Evolutionary conservation across 1,139 yeast species (phyloP).

Genomic region (Yamadazyma oceani): DNA sequence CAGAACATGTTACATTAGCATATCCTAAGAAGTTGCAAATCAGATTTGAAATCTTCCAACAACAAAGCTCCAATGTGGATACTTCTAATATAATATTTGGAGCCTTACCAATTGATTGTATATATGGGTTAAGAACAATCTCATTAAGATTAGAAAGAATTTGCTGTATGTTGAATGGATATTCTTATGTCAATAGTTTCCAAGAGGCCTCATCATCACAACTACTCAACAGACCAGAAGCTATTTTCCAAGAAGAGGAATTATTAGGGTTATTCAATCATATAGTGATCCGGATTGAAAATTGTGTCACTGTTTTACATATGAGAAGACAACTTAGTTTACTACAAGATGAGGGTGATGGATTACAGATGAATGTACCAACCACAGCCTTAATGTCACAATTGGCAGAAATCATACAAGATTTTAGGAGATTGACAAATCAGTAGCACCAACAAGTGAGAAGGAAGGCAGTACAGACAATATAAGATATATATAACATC

Average conservation of each 20-base stretch:
- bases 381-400: constrained; percentile 30
- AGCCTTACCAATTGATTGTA: constrained; percentile 42
- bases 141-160: constrained; percentile 51
- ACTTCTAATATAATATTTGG: constrained; percentile 32
- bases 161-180: constrained; percentile 39
- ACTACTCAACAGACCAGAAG: constrained; percentile 22
- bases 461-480: too few species aligned
- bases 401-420: constrained; percentile 18
- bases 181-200: constrained; percentile 28
- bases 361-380: constrained; percentile 22
- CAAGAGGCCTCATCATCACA: constrained; percentile 27
- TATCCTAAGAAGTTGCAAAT: constrained; percentile 68
- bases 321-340: constrained; percentile 34
- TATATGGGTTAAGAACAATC: constrained; percentile 48
- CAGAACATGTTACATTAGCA: constrained; percentile 78
- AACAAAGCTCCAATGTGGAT: constrained; percentile 18
- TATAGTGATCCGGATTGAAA: constrained; percentile 63
- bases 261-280: constrained; percentile 56
- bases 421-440: constrained; percentile 10
- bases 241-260: constrained; percentile 35
- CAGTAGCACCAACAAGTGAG: background rate
- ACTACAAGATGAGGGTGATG: constrained; percentile 26
- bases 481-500: background rate
- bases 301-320: constrained; percentile 40
- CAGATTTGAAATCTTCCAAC: constrained; percentile 48